Evolutionary conservation across 768 basidiomycete genomes (phyloP), one percentile per base, ranked within the genome.

Genomic region (Xerocomellus dryophilus): DNA sequence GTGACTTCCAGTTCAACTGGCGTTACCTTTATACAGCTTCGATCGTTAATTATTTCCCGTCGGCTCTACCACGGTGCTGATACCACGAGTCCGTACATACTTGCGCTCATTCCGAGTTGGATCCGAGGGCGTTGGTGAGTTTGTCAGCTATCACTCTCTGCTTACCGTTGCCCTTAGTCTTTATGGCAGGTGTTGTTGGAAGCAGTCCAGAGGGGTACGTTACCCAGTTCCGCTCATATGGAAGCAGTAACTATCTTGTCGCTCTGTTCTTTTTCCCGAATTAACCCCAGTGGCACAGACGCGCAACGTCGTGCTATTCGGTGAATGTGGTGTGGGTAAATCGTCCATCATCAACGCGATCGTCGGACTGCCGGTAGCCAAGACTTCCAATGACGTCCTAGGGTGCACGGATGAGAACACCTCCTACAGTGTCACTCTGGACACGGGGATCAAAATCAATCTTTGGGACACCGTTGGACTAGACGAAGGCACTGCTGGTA

Each of bases 271-370:
- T 54, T 23, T 25, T 25, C 23, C 23, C 42, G 27, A 23, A 25
- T 17, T 38, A 20, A 54, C 38, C 7, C 43, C 18, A 17, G 7
- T 29, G 46, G 18, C 14, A 29, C 51, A 63, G 49, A 21, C 46
- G 23, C 64, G 59, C 34, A 78, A 74, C 47, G 45, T 76, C 15
- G 65, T 77, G 29, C 21, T 78, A 3, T 74, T 76, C 32, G 62
- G 65, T 50, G 62, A 66, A 58, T 61, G 63, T 39, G 61, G 65
- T 43, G 65, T 73, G 47, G 71, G 72, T 18, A 77, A 78, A 60
- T 76, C 75, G 25, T 74, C 73, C 15, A 58, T 74, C 50, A 64
- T 76, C 52, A 78, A 77, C 51, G 60, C 70, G 61, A 47, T 77
- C 40, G 51, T 56, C 7, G 69, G 66, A 25, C 18, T 42, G 3